Base-by-base conservation (phyloP, 768 basidiomycete genomes). In the Tulasnella sp. region DNA sequence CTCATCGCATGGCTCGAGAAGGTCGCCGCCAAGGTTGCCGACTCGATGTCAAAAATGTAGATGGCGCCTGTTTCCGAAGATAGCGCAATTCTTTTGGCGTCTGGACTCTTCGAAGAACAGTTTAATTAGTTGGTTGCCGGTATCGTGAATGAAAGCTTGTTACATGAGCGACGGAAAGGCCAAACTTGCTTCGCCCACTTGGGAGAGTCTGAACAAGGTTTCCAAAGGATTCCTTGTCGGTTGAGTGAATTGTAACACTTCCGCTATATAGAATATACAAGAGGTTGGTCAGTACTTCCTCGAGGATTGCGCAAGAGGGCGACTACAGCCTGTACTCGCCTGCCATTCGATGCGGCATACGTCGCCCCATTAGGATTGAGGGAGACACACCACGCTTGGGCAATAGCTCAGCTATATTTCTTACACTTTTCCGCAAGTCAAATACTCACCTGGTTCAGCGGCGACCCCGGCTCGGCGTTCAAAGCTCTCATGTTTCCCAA, bases 1-100 rank as follows among this genome's bases (percentile, higher is more conserved):
- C 92, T 89, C 92, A 96, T 95, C 14, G 94, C 95, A 84, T 98
- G 96, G 3, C 94, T 94, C 6, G 92, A 91, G 85, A 92, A 97
- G 2, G 92, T 94, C 4, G 90, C 87, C 0, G 88, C 85, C 68
- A 97, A 85, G 9, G 91, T 85, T 80, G 87, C 87, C 2, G 92
- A 88, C 83, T 93, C 92, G 52, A 93, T 84, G 84, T 97, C 96
- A 81, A 96, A 93, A 68, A 98, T 87, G 84, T 90, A 94, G 77
- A 97, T 92, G 82, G 95, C 93, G n/a, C 96, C 96, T 1, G 90
- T 89, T 84, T 97, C 96, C 12, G 92, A 90, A 4, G 95, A 90
- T 81, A 97, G 88, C 21, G 94, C 96, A 72, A 98, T 85, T 62
- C 91, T 90, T 81, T 89, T 89, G 58, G 96, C 96, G 83, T 97